phyloP scores from a whole-genome alignment of 2,329 filamentous ascomycete species.

The Dryadomyces sulphureus region DNA sequence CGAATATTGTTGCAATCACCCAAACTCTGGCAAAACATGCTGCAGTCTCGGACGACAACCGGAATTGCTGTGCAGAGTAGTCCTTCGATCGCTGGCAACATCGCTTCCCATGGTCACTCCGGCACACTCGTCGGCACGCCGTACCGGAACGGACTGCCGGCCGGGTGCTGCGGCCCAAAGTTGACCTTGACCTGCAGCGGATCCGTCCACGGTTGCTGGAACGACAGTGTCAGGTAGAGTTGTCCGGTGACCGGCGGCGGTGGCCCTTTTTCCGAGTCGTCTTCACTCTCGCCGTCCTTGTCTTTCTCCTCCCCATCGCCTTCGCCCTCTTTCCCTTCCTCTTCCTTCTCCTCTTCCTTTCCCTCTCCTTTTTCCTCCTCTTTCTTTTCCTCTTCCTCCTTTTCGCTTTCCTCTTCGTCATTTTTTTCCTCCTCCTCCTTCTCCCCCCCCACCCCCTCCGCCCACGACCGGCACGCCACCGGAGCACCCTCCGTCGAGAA shows the following conservation, averaged over 20 bases:
- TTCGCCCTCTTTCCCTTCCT: background rate
- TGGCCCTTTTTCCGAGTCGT: background rate
- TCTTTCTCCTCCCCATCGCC: too few species aligned
- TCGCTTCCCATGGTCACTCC: background rate
- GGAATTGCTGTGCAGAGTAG: too few species aligned
- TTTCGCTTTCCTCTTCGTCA: background rate
- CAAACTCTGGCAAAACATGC: too few species aligned
- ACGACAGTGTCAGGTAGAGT: background rate
- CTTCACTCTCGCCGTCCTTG: background rate
- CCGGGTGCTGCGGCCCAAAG: background rate
- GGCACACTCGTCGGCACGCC: background rate
- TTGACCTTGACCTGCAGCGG: background rate
- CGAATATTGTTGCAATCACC: too few species aligned
- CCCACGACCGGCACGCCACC: background rate
- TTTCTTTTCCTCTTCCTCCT: background rate
- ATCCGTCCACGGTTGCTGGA: background rate
- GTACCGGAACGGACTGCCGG: conserved; percentile 1
- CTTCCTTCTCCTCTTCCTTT: background rate
- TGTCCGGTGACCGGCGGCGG: background rate
- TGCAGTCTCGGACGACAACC: too few species aligned
- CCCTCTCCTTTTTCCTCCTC: background rate
- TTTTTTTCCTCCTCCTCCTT: background rate
- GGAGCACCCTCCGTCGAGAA: background rate
- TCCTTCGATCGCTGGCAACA: too few species aligned
- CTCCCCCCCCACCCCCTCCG: background rate